Conservation (phyloP, 2,329 filamentous ascomycete genomes). For the Ophiostoma sp. region DNA sequence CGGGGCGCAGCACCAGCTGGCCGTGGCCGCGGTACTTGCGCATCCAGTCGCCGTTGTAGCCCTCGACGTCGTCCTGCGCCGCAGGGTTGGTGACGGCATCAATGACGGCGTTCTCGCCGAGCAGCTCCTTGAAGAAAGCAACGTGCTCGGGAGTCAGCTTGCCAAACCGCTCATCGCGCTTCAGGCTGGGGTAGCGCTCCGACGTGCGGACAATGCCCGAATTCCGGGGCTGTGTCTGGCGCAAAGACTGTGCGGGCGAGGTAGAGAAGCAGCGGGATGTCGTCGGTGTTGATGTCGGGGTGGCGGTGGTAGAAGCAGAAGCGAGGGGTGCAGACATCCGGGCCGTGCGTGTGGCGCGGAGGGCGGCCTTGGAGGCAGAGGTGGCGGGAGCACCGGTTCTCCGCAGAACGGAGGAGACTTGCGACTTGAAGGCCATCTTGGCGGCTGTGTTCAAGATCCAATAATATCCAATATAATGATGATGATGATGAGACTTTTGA, state of each 20-base stretch:
- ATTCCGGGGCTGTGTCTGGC: conserved; percentile 12
- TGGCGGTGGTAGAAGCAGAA: neutral
- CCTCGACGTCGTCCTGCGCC: conserved; percentile 70
- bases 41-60: conserved; percentile 99
- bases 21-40: conserved; percentile 93
- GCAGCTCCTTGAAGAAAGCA: conserved; percentile 70
- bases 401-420: conserved; percentile 22
- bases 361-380: conserved; percentile 14
- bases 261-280: conserved; percentile 20
- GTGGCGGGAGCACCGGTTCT: neutral
- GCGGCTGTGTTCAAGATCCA: neutral
- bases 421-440: conserved; percentile 23
- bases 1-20: conserved; percentile 79
- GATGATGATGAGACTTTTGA: neutral
- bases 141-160: conserved; percentile 74
- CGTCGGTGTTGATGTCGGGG: neutral
- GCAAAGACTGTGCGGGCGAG: conserved; percentile 19
- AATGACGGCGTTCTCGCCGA: conserved; percentile 73
- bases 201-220: conserved; percentile 63
- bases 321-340: neutral
- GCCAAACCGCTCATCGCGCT: conserved; percentile 71
- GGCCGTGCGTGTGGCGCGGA: conserved; percentile 15
- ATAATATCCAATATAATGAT: neutral
- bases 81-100: conserved; percentile 73
- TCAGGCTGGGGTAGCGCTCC: conserved; percentile 77